Percentiles rank a stretch among this genome's conserved stretches.
Evolutionary conservation across 1,284 basidiomycete species (phyloP).

Genomic region (Butyriboletus regius): DNA sequence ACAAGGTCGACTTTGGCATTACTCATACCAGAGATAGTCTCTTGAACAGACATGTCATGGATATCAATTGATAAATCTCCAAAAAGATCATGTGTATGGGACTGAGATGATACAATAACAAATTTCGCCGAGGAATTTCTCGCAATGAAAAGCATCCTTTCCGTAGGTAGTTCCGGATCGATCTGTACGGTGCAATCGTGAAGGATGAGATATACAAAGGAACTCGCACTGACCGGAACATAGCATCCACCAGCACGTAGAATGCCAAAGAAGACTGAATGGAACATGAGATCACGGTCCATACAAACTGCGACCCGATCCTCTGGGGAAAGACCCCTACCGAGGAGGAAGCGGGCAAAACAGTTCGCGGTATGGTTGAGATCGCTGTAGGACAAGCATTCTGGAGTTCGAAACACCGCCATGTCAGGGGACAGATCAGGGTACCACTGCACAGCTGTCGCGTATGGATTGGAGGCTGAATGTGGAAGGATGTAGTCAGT

Average conservation of each 20-base stretch:
- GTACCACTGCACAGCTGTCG: conserved; percentile 39
- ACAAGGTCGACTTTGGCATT: conserved; percentile 30
- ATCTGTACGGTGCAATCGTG: conserved; percentile 32
- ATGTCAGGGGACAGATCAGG: conserved; percentile 27
- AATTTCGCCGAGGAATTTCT: conserved; percentile 41
- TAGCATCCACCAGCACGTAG: conserved; percentile 50
- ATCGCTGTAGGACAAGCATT: conserved; percentile 35
- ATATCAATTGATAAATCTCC: conserved; percentile 32
- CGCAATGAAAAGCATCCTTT: conserved; percentile 45
- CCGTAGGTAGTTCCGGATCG: conserved; percentile 46
- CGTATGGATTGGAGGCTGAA: conserved; percentile 28
- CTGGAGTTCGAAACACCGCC: conserved; percentile 6
- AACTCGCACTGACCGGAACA: conserved; percentile 40
- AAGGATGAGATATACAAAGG: conserved; percentile 6
- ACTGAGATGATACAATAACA: conserved; percentile 36
- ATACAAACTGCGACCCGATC: conserved; percentile 47
- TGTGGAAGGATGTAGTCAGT: conserved; percentile 36
- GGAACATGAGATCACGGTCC: conserved; percentile 40
- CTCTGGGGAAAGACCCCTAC: conserved; percentile 36
- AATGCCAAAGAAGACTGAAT: conserved; percentile 42
- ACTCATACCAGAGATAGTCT: conserved; percentile 27
- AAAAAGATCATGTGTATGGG: conserved; percentile 26
- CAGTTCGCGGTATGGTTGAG: conserved; percentile 37
- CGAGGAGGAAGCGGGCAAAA: conserved; percentile 40
- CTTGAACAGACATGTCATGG: conserved; percentile 22